Conservation (phyloP, 345 rosid genomes). For the Cochlearia excelsa region DNA sequence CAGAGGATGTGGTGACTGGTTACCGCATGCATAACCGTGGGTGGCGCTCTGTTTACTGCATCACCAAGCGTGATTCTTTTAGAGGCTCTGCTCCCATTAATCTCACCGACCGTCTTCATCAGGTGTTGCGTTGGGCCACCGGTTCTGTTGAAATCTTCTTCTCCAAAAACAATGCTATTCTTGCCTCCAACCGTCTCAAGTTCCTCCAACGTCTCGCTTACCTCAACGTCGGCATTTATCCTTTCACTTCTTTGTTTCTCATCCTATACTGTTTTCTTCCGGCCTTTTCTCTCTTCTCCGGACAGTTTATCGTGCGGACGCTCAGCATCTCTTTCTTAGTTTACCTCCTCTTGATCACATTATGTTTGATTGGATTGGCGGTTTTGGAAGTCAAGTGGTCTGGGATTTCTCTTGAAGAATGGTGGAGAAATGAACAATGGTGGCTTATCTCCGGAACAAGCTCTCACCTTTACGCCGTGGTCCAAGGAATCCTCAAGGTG, state of each 20-base stretch:
- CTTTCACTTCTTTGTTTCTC: conserved; percentile 85
- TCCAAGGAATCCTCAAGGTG: conserved; percentile 82
- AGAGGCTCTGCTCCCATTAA: conserved; percentile 93
- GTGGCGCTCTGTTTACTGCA: conserved; percentile 89
- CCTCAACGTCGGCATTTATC: conserved; percentile 89
- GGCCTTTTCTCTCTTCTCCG: conserved; percentile 89
- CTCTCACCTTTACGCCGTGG: conserved; percentile 82
- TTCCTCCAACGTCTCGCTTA: conserved; percentile 82
- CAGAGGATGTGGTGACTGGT: conserved; percentile 97
- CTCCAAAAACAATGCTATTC: conserved; percentile 84
- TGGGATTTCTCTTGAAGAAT: conserved; percentile 74
- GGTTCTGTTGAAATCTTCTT: conserved; percentile 96
- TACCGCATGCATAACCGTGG: conserved; percentile 99
- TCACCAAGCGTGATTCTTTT: conserved; percentile 83
- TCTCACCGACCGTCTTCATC: conserved; percentile 91
- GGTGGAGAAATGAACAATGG: conserved; percentile 99
- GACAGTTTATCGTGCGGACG: conserved; percentile 69
- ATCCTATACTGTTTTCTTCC: conserved; percentile 92
- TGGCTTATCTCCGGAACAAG: conserved; percentile 93
- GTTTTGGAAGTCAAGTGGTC: conserved; percentile 88
- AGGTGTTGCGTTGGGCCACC: conserved; percentile 94
- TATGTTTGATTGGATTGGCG: conserved; percentile 66
- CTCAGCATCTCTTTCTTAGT: conserved; percentile 55
- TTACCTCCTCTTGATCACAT: conserved; percentile 61
- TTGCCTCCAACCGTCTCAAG: conserved; percentile 60